Percentiles rank a stretch among this genome's conserved stretches.
Conservation (phyloP, 441 rosid species). For the Populus hybrid region DNA sequence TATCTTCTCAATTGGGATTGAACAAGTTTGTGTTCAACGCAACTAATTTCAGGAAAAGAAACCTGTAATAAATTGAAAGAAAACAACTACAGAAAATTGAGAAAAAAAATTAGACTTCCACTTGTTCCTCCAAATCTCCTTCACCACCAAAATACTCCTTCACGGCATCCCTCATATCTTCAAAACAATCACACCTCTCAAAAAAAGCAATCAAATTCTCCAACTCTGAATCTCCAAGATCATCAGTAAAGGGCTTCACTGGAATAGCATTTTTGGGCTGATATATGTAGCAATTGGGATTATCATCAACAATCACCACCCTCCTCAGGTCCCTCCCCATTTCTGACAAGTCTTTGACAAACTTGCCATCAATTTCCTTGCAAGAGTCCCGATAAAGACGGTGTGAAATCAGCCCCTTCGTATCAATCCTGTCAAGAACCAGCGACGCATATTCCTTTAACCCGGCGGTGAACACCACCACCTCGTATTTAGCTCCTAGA, state of each 20-base stretch:
- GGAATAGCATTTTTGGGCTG: constrained; percentile 87
- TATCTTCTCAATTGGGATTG: constrained; percentile 1
- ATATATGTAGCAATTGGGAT: constrained; percentile 63
- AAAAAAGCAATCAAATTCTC: constrained; percentile 53
- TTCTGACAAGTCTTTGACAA: constrained; percentile 63
- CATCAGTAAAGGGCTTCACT: constrained; percentile 54
- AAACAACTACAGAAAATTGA: background rate
- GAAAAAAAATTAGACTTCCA: background rate
- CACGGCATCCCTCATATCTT: constrained; percentile 74
- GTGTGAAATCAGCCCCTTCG: constrained; percentile 43
- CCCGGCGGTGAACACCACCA: constrained; percentile 91
- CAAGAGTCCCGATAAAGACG: constrained; percentile 69
- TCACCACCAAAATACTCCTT: constrained; percentile 32
- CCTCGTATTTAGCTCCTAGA: constrained; percentile 51
- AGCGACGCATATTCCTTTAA: constrained; percentile 66
- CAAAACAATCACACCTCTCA: constrained; percentile 43
- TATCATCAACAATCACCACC: constrained; percentile 64
- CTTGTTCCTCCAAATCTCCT: background rate
- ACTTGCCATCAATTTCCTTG: constrained; percentile 55
- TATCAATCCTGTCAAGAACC: constrained; percentile 62
- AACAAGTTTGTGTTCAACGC: constrained; percentile 26
- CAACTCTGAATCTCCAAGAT: constrained; percentile 53
- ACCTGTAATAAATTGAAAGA: background rate
- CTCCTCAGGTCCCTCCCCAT: constrained; percentile 53
- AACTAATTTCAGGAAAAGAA: constrained; percentile 3